Conservation (phyloP, 1,284 basidiomycete genomes). For the Pisolithus thermaeus region DNA sequence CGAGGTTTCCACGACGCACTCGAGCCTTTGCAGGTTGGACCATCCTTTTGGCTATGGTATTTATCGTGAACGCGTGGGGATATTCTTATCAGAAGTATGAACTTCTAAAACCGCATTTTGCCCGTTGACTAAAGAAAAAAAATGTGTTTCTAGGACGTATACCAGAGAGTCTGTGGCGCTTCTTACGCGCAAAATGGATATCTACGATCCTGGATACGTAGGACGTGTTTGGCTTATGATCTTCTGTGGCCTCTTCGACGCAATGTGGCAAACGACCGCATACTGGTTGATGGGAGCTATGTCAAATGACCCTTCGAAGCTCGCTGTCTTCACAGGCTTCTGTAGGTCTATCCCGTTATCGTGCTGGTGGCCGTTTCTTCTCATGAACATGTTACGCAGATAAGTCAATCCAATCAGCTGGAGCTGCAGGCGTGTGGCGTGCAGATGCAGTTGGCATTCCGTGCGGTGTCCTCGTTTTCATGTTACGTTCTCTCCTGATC, state of each 20-base stretch:
- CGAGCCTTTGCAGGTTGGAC: constrained; percentile 48
- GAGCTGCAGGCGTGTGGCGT: constrained; percentile 27
- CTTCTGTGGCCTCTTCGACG: constrained; percentile 38
- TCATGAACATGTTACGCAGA: constrained; percentile 10
- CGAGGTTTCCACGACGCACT: constrained; percentile 36
- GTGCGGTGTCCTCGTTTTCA: constrained; percentile 13
- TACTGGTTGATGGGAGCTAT: constrained; percentile 43
- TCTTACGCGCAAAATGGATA: constrained; percentile 38
- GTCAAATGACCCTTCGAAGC: constrained; percentile 29
- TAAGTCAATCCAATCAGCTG: constrained; percentile 28
- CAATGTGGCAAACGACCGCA: constrained; percentile 57
- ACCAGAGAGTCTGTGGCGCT: constrained; percentile 35
- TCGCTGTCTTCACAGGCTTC: constrained; percentile 28
- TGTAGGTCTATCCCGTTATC: constrained; percentile 13
- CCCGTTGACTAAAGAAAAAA: background rate
- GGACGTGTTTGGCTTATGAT: constrained; percentile 43
- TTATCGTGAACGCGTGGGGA: constrained; percentile 46
- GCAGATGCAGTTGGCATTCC: constrained; percentile 19
- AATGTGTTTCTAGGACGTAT: constrained; percentile 33
- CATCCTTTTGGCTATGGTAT: constrained; percentile 44
- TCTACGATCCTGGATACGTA: constrained; percentile 35
- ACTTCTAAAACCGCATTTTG: background rate
- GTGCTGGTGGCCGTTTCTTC: background rate
- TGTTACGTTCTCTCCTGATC: background rate
- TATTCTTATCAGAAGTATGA: constrained; percentile 48